Base-by-base conservation (phyloP, 805 yeast genomes). In the Saccharomycopsis sp. region DNA sequence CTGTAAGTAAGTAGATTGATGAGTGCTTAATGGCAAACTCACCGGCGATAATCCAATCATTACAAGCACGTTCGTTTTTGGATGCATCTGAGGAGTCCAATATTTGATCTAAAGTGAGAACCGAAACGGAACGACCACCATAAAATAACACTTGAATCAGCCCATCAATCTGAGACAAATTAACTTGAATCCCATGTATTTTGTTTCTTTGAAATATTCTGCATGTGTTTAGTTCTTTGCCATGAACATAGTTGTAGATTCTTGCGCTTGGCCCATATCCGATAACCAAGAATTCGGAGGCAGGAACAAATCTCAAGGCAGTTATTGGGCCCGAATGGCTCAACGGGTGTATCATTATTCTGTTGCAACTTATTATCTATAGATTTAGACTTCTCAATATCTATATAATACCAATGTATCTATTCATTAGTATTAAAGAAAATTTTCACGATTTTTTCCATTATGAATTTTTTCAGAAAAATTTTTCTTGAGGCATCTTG, bases 11-110 rank as follows among this genome's bases (percentile, higher is more conserved):
- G 64, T 74, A 82, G 1, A 84, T 67, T 3, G 73, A 67, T 0
- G 70, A 63, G 8, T 19, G 20, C 15, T 71, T 67, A 35, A 68
- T 63, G 35, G 77, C 70, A 64, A 87, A 85, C 56, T 77, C 83
- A 22, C 81, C 79, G 19, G 84, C 72, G 47, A 83, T 78, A 55
- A 94, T 83, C 97, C 98, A 92, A 70, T 93, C 97, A 58, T 83
- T 81, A 51, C 82, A 72, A 41, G 79, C 78, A 57, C 72, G 75
- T 63, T 86, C 88, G 24, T 38, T 15, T 3, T 15, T 35, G 44
- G 59, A 47, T 2, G 54, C 25, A 24, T 47, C 22, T 12, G 42
- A 41, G 38, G 38, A 20, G 14, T 70, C 65, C 44, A 75, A 57
- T 2, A 74, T 56, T n/a, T 73, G 72, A 0, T 64, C 57, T 12